phyloP scores from a whole-genome alignment of 768 basidiomycete species.

The Mycena indigotica region DNA sequence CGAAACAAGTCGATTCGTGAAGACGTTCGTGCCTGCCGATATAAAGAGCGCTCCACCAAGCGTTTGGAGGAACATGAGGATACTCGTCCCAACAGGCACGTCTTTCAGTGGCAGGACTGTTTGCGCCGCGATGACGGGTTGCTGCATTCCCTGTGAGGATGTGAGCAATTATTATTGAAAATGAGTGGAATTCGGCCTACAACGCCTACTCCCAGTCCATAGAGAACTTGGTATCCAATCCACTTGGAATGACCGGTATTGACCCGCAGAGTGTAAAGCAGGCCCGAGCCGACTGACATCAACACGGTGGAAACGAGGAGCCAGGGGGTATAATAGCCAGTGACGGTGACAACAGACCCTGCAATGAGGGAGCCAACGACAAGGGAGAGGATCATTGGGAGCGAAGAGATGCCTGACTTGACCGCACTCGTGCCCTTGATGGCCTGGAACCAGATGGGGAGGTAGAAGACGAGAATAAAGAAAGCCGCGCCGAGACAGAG shows the following conservation, averaged over 20 bases:
- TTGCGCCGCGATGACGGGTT: slow-evolving; percentile 25
- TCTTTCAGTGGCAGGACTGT: slow-evolving; percentile 20
- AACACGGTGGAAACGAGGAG: slow-evolving; percentile 31
- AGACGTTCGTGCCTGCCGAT: neutral
- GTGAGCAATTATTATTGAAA: neutral
- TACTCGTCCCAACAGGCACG: slow-evolving; percentile 19
- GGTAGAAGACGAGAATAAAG: slow-evolving; percentile 19
- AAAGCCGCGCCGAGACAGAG: slow-evolving; percentile 15
- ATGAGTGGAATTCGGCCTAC: neutral
- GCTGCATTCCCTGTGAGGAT: slow-evolving; percentile 14
- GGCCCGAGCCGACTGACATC: slow-evolving; percentile 37
- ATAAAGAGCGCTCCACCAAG: slow-evolving; percentile 11
- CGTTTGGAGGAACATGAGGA: slow-evolving; percentile 26
- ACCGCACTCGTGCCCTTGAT: slow-evolving; percentile 39
- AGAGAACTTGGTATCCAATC: slow-evolving; percentile 26
- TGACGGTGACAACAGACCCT: slow-evolving; percentile 38
- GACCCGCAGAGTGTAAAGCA: slow-evolving; percentile 34
- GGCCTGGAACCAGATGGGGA: slow-evolving; percentile 35
- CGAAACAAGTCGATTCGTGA: neutral
- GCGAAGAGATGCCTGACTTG: slow-evolving; percentile 32
- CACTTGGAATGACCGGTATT: slow-evolving; percentile 23
- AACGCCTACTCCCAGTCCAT: slow-evolving; percentile 34
- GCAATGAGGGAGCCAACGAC: slow-evolving; percentile 41
- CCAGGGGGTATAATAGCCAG: slow-evolving; percentile 39
- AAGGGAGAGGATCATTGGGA: slow-evolving; percentile 39